phyloP scores from a whole-genome alignment of 257 asterid species.

The Penstemon eatonii region DNA sequence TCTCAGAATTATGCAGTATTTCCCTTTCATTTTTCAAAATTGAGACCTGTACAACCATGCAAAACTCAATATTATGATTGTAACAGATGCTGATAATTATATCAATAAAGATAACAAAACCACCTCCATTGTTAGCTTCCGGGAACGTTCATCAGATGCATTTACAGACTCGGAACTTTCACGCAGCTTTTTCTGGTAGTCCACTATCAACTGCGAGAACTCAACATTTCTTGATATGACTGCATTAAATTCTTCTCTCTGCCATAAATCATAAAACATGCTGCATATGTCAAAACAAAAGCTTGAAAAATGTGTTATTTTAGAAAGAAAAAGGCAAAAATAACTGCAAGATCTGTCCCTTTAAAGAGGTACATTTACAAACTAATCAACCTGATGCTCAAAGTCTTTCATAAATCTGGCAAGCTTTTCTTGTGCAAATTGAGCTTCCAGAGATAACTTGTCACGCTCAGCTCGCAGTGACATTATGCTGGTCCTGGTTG shows the following conservation, averaged over 20 bases:
- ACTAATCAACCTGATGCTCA: constrained; percentile 71
- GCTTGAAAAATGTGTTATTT: background rate
- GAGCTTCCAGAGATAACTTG: constrained; percentile 72
- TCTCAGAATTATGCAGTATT: constrained; percentile 69
- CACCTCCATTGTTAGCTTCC: constrained; percentile 82
- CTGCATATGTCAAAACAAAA: constrained; percentile 13
- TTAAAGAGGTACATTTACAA: background rate
- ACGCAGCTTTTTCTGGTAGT: constrained; percentile 79
- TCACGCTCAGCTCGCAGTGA: constrained; percentile 75
- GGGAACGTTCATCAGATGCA: constrained; percentile 66
- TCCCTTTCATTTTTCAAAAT: constrained; percentile 78
- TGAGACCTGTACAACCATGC: constrained; percentile 45
- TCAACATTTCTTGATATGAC: constrained; percentile 76
- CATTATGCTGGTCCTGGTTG: constrained; percentile 58
- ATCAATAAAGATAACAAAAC: constrained; percentile 1
- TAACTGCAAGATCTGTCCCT: background rate
- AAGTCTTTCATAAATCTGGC: constrained; percentile 75
- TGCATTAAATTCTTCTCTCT: constrained; percentile 75
- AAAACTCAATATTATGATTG: constrained; percentile 4
- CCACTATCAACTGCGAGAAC: constrained; percentile 78
- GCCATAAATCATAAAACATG: constrained; percentile 26
- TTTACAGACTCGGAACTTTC: constrained; percentile 71
- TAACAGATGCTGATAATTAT: constrained; percentile 3
- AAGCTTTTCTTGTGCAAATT: constrained; percentile 68
- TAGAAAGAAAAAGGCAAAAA: background rate